Evolutionary conservation across 768 basidiomycete species (phyloP), one percentile per base, ranked within the genome.

Genomic region (Mycena belliarum): DNA sequence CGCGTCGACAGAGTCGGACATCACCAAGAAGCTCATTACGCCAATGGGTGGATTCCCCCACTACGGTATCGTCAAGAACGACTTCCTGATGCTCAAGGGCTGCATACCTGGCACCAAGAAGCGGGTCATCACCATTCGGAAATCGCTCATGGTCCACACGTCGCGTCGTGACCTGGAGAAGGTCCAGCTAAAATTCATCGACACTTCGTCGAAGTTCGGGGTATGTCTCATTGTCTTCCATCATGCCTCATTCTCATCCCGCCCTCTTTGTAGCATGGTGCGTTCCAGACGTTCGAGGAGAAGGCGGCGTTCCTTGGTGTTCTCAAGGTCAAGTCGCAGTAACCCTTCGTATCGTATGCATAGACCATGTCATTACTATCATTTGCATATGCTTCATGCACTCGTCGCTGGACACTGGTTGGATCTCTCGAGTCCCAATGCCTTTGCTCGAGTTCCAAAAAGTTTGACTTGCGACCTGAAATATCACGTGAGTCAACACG

Each of bases 41-140:
- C 97, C 97, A 51, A 85, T 98, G 86, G 97, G 97, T 81, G 97
- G 96, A 72, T 99, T 96, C 89, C 94, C 95, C 57, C 94, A 97
- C 73, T 98, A 98, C 75, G 95, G 96, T 84, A 84, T 97, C 70
- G 90, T 98, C 79, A 95, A 91, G 85, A 96, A 97, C 82, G 97
- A 98, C 75, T 99, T 88, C 83, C 77, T 99, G 69, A 87, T 99
- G 76, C 81, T 98, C 76, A 98, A 98, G 82, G 96, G 96, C 62
- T 94, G 88, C 51, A 83, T 95, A 64, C 92, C 93, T 58, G 97
- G 96, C 67, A 95, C 93, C 73, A 94, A 93, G 83, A 98, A 98
- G 84, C 93, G 97, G 79, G 88, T 98, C 66, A 83, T 98, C 72
- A 98, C 95, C 60, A 86, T 99, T 74, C 91, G 97, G 73, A 97